Base-by-base conservation (phyloP, 2,329 filamentous ascomycete species). In the Ophiostoma ips region DNA sequence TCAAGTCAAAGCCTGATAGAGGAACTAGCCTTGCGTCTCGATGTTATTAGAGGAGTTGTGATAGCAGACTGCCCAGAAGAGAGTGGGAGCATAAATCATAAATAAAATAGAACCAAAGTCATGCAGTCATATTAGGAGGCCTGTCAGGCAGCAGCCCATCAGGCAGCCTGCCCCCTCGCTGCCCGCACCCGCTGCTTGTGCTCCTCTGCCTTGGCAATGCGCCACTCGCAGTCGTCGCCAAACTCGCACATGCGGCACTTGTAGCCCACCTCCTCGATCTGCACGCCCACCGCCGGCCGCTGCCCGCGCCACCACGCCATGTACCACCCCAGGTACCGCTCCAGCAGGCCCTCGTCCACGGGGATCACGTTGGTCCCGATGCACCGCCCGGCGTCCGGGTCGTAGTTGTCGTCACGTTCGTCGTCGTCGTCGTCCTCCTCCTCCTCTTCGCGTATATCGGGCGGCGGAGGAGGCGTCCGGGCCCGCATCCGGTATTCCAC, bases 211-310 rank as follows among this genome's bases (percentile, higher is more conserved):
- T 84, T 83, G 12, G 71, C 71, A 57, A 76, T 71, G 34, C 89
- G 72, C 89, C 89, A 95, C 10, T 74, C 72, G 63, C 89, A 95
- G 3, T 70, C 71, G 3, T 85, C 81, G 0, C 75, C 78, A 64
- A 95, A 95, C 57, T 94, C 87, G 61, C 89, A 95, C 33, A 73
- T 77, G 21, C 79, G 69, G 62, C 89, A 95, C 64, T 95, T 95
- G 66, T 84, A 94, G 0, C 87, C 84, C 5, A 54, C 55, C 58
- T 95, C 89, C 60, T 89, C 83, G 8, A 94, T 75, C 7, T 78
- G 73, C 3, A 95, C 89, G 0, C 90, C 89, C 5, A 73, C 71
- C 0, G 87, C 79, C 46, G 75, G 66, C 18, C 88, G 71, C 57
- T 82, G 71, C 1, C 89, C 90, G 35, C 76, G 79, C 89, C 89